Base-by-base conservation (phyloP, 1,139 yeast species). In the Yamadazyma atlantica region DNA sequence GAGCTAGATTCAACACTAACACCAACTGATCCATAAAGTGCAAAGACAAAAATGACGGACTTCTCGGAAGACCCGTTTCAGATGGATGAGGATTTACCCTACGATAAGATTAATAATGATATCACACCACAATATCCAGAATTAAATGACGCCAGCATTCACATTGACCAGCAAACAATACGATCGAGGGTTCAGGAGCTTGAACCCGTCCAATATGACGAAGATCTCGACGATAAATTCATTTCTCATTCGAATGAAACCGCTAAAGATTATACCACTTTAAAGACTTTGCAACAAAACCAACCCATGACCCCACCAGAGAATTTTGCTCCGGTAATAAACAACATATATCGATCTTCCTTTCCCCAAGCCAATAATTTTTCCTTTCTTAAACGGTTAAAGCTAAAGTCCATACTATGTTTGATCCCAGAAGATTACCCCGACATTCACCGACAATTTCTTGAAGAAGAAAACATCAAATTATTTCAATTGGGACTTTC, bases 391-490 rank as follows among this genome's bases (percentile, higher is more conserved):
- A 63, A 72, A 49, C 69, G 68, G 32, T 67, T 90, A 35, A 69
- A 73, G 35, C 68, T 92, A 38, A 86, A 83, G 55, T 80, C 94
- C 13, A 78, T 92, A 4, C 63, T 92, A 42, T 88, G 95, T 43
- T 70, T 92, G 37, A 86, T 92, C 12, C 95, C 97, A 0, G 98
- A 92, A 55, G 90, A 84, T 26, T 90, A 90, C 52, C 97, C 98
- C 0, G 73, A 69, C 23, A 85, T 85, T 47, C 89, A 90, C 55
- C 50, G 60, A 27, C 78, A 78, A 37, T 89, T 87, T 54, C 64
- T 87, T 39, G 57, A 71, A 32, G 65, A 70, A 29, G 72, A 88
- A 35, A 72, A 73, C 17, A 88, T 92, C 36, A 64, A 75, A 48
- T 67, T 90, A 33, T 87, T 83, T 54, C 97, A 89, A 59, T 80